Percentiles rank a stretch among this genome's conserved stretches.
Conservation (phyloP, 2,329 filamentous ascomycete species). For the Drechslerella dactyloides region DNA sequence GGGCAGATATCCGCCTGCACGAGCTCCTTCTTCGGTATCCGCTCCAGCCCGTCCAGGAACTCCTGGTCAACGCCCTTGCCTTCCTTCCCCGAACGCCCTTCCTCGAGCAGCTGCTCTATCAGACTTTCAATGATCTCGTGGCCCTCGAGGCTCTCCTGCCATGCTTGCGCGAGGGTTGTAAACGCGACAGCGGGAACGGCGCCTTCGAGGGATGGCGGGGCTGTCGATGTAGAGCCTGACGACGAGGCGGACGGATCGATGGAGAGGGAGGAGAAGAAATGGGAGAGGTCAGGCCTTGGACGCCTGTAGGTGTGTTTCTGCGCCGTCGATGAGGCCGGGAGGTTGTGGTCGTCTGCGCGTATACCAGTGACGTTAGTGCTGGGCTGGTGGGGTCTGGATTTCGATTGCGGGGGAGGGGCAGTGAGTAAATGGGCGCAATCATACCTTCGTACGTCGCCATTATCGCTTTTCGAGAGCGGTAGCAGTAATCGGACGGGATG, state of each 20-base stretch:
- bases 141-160: conserved; percentile 30
- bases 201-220: not conserved
- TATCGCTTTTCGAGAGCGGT: not conserved
- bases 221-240: not conserved
- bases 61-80: conserved; percentile 51
- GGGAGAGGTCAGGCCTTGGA: conserved; percentile 50
- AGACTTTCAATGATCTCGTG: conserved; percentile 48
- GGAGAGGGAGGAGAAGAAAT: conserved; percentile 52
- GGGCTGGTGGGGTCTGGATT: not conserved
- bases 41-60: conserved; percentile 53
- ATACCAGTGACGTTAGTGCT: not conserved
- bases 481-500: too few species aligned
- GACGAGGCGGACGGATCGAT: conserved; percentile 4
- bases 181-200: conserved; percentile 30
- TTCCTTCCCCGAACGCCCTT: conserved; percentile 34
- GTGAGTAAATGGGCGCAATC: not conserved
- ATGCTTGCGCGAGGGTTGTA: conserved; percentile 40
- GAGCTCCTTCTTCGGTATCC: conserved; percentile 52
- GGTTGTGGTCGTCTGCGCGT: conserved; percentile 53
- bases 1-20: conserved; percentile 54
- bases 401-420: conserved; percentile 31
- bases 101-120: conserved; percentile 50
- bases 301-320: conserved; percentile 36
- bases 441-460: conserved; percentile 51
- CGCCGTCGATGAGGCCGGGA: conserved; percentile 36